Evolutionary conservation across 208 protist species (phyloP), one percentile per base, ranked within the genome.

Genomic region (Acanthamoeba castellanii): DNA sequence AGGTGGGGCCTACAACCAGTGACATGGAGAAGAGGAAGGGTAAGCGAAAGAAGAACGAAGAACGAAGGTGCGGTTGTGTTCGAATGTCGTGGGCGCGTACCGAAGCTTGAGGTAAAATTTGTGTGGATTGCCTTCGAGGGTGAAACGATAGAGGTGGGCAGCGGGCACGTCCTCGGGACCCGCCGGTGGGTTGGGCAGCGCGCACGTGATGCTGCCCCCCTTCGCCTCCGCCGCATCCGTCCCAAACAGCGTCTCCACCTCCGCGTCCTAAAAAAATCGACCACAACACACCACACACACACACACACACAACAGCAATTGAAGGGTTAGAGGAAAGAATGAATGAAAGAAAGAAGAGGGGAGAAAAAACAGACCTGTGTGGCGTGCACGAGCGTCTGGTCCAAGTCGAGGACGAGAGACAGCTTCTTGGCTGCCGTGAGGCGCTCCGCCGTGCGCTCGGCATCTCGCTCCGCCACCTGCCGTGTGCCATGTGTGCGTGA

Each of bases 301-400:
- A 9, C 13, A 55, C 14, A 9, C 57, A 22, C 20, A 61, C 55
- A 14, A 4, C 16, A 61, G 6, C 55, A 4, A 61, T 61, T 25
- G 16, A 14, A 22, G 2, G 2, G 55, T 32, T 87, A 78, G 50
- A 64, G 47, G n/a, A n/a, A 42, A 45, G 6, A 25, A 89, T 70
- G 9, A 64, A 45, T 34, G 37, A 78, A 37, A 89, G 64, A 30
- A 37, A 85, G 70, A 20, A 55, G 11, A 47, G 8, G 34, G 30
- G 85, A n/a, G 18, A 68, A 59, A 7, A 27, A 34, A 7, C 74
- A 89, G 25, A 45, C 84, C 32, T 91, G 82, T 50, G 90, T 96
- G 34, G 96, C 95, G 91, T 97, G 96, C 30, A 97, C 88, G n/a
- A 97, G 50, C 5, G 96, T 97, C 30, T 97, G 93, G 90, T 97